Conservation (phyloP, 108 stramenopile genomes). For the Schizochytrium sp. region DNA sequence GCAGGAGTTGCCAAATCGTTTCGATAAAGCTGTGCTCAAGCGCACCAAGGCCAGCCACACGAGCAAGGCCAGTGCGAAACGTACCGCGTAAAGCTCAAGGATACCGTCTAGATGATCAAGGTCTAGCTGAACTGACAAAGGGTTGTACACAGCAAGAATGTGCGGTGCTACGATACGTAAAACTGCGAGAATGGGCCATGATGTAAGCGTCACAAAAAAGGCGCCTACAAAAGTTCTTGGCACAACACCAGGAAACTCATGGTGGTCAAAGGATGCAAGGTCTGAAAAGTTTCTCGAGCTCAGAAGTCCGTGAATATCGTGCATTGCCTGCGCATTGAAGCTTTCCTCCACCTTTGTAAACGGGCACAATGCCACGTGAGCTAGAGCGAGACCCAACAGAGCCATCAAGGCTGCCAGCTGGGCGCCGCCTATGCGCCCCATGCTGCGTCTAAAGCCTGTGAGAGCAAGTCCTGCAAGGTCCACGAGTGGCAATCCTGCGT, state of each 20-base stretch:
- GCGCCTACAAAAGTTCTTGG: constrained; percentile 78
- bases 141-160: not conserved
- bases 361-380: constrained; percentile 49
- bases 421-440: not conserved
- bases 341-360: constrained; percentile 97
- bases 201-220: constrained; percentile 60
- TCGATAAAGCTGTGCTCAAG: not conserved
- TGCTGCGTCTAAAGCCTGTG: not conserved
- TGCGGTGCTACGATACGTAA: not conserved
- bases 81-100: not conserved
- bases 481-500: too few relatives aligned
- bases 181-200: not conserved
- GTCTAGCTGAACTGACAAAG: not conserved
- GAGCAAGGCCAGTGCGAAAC: not conserved
- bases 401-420: constrained; percentile 1
- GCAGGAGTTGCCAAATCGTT: not conserved
- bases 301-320: constrained; percentile 86
- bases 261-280: constrained; percentile 72
- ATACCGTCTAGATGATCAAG: not conserved
- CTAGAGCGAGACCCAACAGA: not conserved
- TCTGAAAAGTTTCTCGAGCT: constrained; percentile 35
- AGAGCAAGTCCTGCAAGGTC: too few relatives aligned
- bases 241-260: constrained; percentile 77
- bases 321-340: constrained; percentile 95
- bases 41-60: constrained; percentile 34